Percentiles rank a stretch among this genome's conserved stretches.
phyloP scores from a whole-genome alignment of 805 yeast genomes.

The Tetrapisispora taiwanensis region DNA sequence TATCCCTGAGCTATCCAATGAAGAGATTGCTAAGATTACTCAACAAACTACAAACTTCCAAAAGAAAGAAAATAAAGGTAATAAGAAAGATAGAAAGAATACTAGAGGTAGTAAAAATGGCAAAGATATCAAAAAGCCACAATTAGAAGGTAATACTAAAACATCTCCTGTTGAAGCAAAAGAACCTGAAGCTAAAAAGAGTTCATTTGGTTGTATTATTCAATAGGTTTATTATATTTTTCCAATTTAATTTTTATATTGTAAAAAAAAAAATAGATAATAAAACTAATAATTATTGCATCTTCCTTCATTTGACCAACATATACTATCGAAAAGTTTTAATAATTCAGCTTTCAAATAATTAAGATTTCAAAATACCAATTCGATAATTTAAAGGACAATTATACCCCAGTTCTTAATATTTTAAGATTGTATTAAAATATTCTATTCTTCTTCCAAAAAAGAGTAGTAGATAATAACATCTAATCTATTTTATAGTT shows the following conservation, averaged over 20 bases:
- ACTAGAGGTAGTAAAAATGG: not conserved
- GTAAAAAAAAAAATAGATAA: no score
- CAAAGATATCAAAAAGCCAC: not conserved
- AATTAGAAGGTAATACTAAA: not conserved
- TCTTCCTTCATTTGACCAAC: no score
- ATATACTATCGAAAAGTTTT: no score
- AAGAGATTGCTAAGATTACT: constrained; percentile 1
- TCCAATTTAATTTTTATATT: no score
- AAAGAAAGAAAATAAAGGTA: not conserved
- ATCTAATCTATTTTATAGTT: no score
- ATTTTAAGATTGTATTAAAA: no score
- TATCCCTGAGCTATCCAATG: constrained; percentile 16
- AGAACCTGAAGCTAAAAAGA: not conserved
- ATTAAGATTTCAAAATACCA: no score
- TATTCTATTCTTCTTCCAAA: no score
- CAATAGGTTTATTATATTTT: not conserved
- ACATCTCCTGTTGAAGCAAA: not conserved
- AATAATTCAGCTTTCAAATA: no score
- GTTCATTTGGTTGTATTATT: constrained; percentile 2
- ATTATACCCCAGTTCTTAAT: no score
- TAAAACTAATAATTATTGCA: no score
- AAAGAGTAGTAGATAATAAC: no score
- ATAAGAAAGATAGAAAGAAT: not conserved
- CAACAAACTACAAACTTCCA: constrained; percentile 1
- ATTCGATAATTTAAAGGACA: not conserved